Conservation (phyloP, 371 early-diverging fungal species). For the Dichotomocladium elegans region DNA sequence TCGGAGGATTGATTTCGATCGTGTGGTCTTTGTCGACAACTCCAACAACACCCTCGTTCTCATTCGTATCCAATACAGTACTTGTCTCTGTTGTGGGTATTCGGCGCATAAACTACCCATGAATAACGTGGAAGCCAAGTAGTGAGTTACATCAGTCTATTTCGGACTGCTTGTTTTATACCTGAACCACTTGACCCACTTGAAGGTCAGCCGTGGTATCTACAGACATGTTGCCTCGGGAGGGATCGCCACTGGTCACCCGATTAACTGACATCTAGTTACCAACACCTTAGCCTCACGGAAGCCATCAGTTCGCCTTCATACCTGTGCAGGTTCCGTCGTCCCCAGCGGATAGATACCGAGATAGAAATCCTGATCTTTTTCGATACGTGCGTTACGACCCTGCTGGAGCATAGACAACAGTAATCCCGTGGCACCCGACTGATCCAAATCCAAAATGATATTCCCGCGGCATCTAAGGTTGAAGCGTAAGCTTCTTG, state of each 20-base stretch:
- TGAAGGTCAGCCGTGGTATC: constrained; percentile 64
- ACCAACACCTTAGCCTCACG: background rate
- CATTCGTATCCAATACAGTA: too few species aligned
- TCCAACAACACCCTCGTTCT: constrained; percentile 18
- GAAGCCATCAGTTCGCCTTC: background rate
- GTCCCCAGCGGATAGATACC: constrained; percentile 31
- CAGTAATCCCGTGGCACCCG: constrained; percentile 61
- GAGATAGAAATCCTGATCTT: constrained; percentile 58
- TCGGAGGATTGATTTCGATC: constrained; percentile 24
- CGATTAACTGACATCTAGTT: constrained; percentile 48
- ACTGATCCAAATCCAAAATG: constrained; percentile 61
- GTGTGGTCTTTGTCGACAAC: constrained; percentile 33
- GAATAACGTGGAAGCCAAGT: constrained; percentile 1
- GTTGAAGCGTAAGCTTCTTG: background rate
- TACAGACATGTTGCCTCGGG: constrained; percentile 70
- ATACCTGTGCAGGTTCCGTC: constrained; percentile 9
- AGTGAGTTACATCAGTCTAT: too few species aligned
- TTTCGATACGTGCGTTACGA: constrained; percentile 26
- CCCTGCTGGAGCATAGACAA: constrained; percentile 43
- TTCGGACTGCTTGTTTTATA: constrained; percentile 15
- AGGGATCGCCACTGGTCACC: constrained; percentile 75
- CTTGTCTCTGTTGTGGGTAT: too few species aligned
- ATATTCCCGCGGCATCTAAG: constrained; percentile 68
- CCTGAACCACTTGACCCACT: constrained; percentile 59
- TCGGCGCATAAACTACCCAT: constrained; percentile 10